These are phyloP conservation scores for Streptanthus diversifolius DNA, from an alignment of 345 rosid genomes.

Conservation along the genomic window DNA sequence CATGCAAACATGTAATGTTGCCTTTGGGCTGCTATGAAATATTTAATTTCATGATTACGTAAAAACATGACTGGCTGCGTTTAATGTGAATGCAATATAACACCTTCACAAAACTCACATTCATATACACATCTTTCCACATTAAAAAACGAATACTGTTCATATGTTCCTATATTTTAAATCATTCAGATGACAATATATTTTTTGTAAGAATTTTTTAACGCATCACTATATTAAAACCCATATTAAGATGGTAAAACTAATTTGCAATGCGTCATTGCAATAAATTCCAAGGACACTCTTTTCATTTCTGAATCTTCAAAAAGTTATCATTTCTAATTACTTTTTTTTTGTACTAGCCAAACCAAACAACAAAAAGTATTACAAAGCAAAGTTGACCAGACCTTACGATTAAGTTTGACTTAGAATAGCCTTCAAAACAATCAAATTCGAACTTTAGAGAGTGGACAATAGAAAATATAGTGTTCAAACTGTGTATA, in stretches of 20 bases:
- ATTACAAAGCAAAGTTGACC: neutral
- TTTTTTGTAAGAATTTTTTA: neutral
- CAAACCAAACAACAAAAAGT: neutral
- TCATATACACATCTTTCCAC: neutral
- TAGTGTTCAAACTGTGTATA: neutral
- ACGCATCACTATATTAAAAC: neutral
- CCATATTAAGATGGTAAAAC: neutral
- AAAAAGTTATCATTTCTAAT: neutral
- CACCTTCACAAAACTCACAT: neutral
- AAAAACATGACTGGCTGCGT: slow-evolving; percentile 2
- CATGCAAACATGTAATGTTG: slow-evolving; percentile 29
- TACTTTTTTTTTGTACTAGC: neutral
- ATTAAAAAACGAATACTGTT: neutral
- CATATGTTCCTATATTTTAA: neutral
- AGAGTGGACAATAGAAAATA: neutral
- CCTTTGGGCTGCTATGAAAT: slow-evolving; percentile 5
- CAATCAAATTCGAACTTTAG: neutral
- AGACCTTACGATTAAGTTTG: neutral
- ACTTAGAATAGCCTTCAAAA: neutral
- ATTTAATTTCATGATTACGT: neutral
- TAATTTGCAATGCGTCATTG: neutral
- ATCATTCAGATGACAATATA: neutral
- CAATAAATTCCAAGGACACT: neutral
- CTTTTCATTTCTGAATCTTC: neutral
- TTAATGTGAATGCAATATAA: neutral